Conservation (phyloP, 441 rosid species). For the Populus hybrid region DNA sequence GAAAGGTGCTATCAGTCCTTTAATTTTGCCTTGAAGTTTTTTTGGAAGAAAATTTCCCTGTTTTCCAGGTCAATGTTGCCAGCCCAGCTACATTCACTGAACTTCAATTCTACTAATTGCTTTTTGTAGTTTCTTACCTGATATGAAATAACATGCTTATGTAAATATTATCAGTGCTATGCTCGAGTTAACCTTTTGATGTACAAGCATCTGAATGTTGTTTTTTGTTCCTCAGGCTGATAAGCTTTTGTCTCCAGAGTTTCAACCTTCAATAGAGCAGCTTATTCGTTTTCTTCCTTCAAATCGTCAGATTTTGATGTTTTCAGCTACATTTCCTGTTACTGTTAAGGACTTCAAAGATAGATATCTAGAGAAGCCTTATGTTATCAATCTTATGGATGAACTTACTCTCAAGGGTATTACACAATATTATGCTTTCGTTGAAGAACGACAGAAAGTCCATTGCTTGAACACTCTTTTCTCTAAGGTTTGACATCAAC, state of each 20-base stretch:
- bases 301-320: slow-evolving; percentile 90
- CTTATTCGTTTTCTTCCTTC: slow-evolving; percentile 77
- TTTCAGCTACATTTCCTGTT: slow-evolving; percentile 96
- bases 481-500: slow-evolving; percentile 67
- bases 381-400: slow-evolving; percentile 95
- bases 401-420: slow-evolving; percentile 98
- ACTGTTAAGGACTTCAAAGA: slow-evolving; percentile 97
- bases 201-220: slow-evolving; percentile 24
- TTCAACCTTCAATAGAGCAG: slow-evolving; percentile 93
- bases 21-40: not conserved
- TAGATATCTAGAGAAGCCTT: slow-evolving; percentile 75
- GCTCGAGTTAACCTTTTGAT: not conserved
- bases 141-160: not conserved
- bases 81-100: not conserved
- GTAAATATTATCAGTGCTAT: not conserved
- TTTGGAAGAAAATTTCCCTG: not conserved
- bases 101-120: not conserved
- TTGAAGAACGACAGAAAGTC: slow-evolving; percentile 98
- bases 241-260: slow-evolving; percentile 96
- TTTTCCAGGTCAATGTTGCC: not conserved
- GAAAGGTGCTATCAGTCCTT: not conserved
- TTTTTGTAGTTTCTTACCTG: not conserved
- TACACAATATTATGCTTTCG: slow-evolving; percentile 94
- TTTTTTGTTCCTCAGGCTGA: slow-evolving; percentile 66
- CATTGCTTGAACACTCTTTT: slow-evolving; percentile 96